Evolutionary conservation across 2,329 filamentous ascomycete species (phyloP), one percentile per base, ranked within the genome.

Genomic region (Aureobasidium pullulans): DNA sequence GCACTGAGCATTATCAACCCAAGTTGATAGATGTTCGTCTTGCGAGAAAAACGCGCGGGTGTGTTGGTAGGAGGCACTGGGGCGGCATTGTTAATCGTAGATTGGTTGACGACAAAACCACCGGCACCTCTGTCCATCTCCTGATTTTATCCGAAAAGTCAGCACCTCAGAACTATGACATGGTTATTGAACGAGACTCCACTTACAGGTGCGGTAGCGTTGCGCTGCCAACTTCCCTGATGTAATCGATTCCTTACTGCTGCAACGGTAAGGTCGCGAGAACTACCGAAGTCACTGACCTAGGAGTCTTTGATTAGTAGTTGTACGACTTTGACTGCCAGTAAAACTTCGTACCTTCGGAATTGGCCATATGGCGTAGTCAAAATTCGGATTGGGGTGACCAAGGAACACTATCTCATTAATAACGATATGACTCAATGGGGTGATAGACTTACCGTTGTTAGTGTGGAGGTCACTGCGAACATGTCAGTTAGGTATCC

Each of bases 1-100:
- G 53, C 53, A 42, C 19, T 29, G 13, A 31, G 11, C 37, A 59
- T 59, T 6, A 59, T 28, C 46, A 59, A 34, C 3, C 57, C 57
- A 6, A 59, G 32, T 28, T 50, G 44, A 19, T 32, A 59, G 7
- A 50, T 43, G 16, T 50, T 59, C 6, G 52, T 56, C 7, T 10
- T n/a, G 29, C 11, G 15, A 1, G 39, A 36, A 34, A 56, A 28
- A 1, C 9, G 19, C 6, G 52, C 40, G 4, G 19, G 31, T 23
- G 23, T 23, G 3, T 2, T 23, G 23, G 23, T 23, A 23, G 23
- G 23, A 23, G 23, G 23, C 23, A 23, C 23, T 23, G 23, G 23
- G 23, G 23, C 23, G 23, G 23, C 3, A 23, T 2, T 23, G 23
- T 23, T 23, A 23, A 2, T 23, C 23, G 23, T 23, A 23, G 3